A percentile compares a stretch with the other conserved stretches of the same genome.
These are phyloP conservation scores for Lentinus tigrinus DNA, from an alignment of 768 basidiomycete species.

Conservation along the genomic window DNA sequence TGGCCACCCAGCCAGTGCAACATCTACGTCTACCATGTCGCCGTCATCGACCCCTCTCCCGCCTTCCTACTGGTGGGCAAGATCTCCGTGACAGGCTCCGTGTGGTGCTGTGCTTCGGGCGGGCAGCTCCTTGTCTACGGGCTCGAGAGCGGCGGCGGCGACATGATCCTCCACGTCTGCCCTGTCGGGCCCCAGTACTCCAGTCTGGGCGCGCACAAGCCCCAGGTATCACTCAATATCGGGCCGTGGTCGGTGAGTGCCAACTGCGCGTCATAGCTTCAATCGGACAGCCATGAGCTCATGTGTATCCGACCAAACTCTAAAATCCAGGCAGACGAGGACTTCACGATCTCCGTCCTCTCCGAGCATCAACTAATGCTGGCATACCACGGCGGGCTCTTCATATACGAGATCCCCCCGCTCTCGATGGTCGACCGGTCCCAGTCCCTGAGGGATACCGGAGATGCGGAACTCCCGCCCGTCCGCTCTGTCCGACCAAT, in stretches of 20 bases:
- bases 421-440: not conserved
- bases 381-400: constrained; percentile 16
- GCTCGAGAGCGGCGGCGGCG: constrained; percentile 9
- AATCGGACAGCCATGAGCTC: not conserved
- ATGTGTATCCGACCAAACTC: not conserved
- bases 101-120: constrained; percentile 16
- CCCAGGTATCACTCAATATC: constrained; percentile 11
- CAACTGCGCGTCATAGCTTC: not conserved
- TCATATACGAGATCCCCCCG: constrained; percentile 10
- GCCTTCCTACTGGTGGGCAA: constrained; percentile 8
- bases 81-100: constrained; percentile 10
- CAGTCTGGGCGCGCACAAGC: not conserved
- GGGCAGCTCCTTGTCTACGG: constrained; percentile 13
- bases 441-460: not conserved
- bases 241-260: constrained; percentile 16
- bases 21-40: constrained; percentile 16
- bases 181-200: not conserved
- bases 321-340: constrained; percentile 10
- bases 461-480: not conserved
- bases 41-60: constrained; percentile 6
- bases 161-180: constrained; percentile 15
- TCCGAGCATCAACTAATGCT: constrained; percentile 11
- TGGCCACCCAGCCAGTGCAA: constrained; percentile 10
- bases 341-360: constrained; percentile 15
- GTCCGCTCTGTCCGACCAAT: constrained; percentile 1